Percentiles rank a stretch among this genome's conserved stretches.
Conservation (phyloP, 768 basidiomycete genomes). For the Tephrocybe sp. region DNA sequence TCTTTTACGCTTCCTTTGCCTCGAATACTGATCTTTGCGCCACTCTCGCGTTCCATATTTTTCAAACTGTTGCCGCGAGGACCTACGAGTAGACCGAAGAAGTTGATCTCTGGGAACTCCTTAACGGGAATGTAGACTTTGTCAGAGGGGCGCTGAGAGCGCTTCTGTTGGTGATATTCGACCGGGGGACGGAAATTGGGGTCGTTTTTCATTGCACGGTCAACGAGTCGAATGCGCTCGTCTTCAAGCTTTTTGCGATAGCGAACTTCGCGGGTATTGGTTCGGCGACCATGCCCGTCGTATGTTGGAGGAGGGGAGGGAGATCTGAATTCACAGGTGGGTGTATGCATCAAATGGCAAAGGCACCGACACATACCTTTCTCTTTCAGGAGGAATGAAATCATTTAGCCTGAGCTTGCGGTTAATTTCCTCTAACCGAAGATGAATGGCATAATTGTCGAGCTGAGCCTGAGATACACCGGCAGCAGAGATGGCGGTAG, state of each 20-base stretch:
- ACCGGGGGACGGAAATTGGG: conserved; percentile 97
- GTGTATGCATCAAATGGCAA: conserved; percentile 24
- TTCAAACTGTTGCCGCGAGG: conserved; percentile 99
- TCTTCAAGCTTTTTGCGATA: conserved; percentile 95
- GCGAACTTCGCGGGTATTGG: conserved; percentile 97
- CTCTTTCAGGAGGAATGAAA: conserved; percentile 92
- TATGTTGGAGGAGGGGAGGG: conserved; percentile 97
- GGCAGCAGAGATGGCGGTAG: conserved; percentile 89
- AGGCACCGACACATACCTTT: conserved; percentile 55
- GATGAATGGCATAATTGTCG: conserved; percentile 95
- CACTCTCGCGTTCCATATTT: conserved; percentile 98
- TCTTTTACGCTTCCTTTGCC: conserved; percentile 99
- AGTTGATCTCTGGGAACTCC: conserved; percentile 99
- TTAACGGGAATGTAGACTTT: conserved; percentile 99
- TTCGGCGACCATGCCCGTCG: conserved; percentile 95
- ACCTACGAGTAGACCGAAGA: conserved; percentile 96
- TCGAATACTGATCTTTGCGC: conserved; percentile 97
- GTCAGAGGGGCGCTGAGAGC: conserved; percentile 89
- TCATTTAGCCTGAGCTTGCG: conserved; percentile 92
- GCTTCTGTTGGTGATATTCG: conserved; percentile 94
- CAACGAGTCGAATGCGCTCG: conserved; percentile 89
- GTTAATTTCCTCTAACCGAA: conserved; percentile 96
- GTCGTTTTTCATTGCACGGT: conserved; percentile 95
- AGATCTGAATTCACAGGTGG: conserved; percentile 51
- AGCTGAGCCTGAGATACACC: conserved; percentile 95